Conservation (phyloP, 176 grass and related monocot genomes). For the Guadua angustifolia region DNA sequence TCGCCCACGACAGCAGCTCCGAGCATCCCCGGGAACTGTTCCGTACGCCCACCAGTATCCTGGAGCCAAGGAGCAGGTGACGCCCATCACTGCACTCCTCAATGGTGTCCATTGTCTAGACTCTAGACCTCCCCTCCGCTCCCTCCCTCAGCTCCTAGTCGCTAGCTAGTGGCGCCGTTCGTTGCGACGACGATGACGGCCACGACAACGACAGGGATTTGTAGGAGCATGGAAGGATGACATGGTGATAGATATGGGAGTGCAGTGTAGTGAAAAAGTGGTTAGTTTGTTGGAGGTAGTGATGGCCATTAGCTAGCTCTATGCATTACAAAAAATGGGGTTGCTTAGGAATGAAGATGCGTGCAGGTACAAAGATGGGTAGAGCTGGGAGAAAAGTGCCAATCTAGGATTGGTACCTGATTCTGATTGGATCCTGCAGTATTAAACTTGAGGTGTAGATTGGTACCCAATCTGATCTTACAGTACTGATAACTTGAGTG, state of each 20-base stretch:
- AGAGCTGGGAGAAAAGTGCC: slow-evolving; percentile 26
- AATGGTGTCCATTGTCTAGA: slow-evolving; percentile 62
- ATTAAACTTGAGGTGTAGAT: background rate
- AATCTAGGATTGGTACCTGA: slow-evolving; percentile 41
- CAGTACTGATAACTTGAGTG: background rate
- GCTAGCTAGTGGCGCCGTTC: slow-evolving; percentile 31
- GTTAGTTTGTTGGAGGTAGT: slow-evolving; percentile 53
- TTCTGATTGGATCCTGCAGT: slow-evolving; percentile 26
- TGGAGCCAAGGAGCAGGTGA: slow-evolving; percentile 35
- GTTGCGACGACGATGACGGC: slow-evolving; percentile 35
- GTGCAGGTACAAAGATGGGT: slow-evolving; percentile 46
- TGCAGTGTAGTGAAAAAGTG: slow-evolving; percentile 48
- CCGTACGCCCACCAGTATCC: slow-evolving; percentile 79
- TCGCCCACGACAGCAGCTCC: slow-evolving; percentile 87
- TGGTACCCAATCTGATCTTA: background rate
- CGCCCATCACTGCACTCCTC: slow-evolving; percentile 53
- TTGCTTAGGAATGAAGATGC: slow-evolving; percentile 59
- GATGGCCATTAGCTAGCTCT: slow-evolving; percentile 57
- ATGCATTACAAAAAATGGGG: slow-evolving; percentile 40
- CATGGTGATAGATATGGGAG: slow-evolving; percentile 47
- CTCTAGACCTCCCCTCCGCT: background rate
- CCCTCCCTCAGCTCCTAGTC: slow-evolving; percentile 4
- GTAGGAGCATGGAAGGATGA: slow-evolving; percentile 43
- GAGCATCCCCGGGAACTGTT: slow-evolving; percentile 59
- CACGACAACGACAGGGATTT: slow-evolving; percentile 57